These are phyloP conservation scores for Dactylonectria macrodidyma DNA, from an alignment of 2,329 filamentous ascomycete genomes.

Conservation along the genomic window DNA sequence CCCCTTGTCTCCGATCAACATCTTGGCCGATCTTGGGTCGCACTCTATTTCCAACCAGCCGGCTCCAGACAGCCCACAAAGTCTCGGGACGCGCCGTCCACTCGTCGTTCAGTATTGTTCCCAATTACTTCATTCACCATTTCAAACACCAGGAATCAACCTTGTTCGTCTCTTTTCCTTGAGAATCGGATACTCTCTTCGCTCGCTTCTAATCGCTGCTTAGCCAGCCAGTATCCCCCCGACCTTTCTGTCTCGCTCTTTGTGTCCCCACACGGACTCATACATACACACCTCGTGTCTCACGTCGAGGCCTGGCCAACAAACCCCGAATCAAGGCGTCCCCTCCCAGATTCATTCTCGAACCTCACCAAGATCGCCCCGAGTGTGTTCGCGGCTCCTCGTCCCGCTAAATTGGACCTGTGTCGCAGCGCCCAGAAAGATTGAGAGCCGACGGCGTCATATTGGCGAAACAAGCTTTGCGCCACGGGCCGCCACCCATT, in stretches of 20 bases:
- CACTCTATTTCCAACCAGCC: neutral
- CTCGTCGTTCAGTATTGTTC: too few relatives aligned
- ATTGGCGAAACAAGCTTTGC: slow-evolving; percentile 22
- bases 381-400: slow-evolving; percentile 6
- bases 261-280: slow-evolving; percentile 27
- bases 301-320: slow-evolving; percentile 24
- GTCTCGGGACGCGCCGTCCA: too few relatives aligned
- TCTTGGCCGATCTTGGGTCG: neutral
- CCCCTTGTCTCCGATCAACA: slow-evolving; percentile 6
- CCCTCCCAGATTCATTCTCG: slow-evolving; percentile 10
- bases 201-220: too few relatives aligned
- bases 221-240: too few relatives aligned
- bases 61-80: too few relatives aligned
- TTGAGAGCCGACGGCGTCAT: slow-evolving; percentile 8
- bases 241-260: slow-evolving; percentile 7
- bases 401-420: slow-evolving; percentile 1
- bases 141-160: too few relatives aligned
- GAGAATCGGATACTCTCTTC: too few relatives aligned
- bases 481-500: slow-evolving; percentile 16
- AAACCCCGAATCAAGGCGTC: neutral
- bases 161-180: neutral
- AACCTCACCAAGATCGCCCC: slow-evolving; percentile 4
- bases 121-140: too few relatives aligned
- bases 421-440: slow-evolving; percentile 25
- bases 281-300: slow-evolving; percentile 40